Evolutionary conservation across 2,329 filamentous ascomycete species (phyloP), one percentile per base, ranked within the genome.

Genomic region (Lomentospora prolificans): DNA sequence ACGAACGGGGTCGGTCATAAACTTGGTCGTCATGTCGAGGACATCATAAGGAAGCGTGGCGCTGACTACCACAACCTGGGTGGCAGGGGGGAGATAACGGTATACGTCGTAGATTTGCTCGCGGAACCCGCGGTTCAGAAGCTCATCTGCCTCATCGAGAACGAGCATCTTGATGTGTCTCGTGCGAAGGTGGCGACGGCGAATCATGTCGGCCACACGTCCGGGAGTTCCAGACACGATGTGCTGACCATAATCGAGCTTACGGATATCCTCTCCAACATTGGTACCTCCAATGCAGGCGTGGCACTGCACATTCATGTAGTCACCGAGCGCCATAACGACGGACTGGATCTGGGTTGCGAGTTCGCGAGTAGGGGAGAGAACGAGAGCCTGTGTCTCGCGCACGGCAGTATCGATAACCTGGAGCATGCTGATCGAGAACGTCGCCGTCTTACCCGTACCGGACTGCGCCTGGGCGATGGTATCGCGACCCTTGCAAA

Each of bases 21-120:
- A 99, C 73, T 97, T 97, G 63, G 92, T 97, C 30, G 94, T 99
- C 88, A 99, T 96, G 72, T 97, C 92, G 55, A 99, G 82, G 19
- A 99, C 94, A 67, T 99, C 94, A 77, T 97, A 95, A 50, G 94
- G 94, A 31, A 99, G 85, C 3, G 94, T 99, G 61, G 94, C 94
- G 55, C 90, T 96, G 63, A 99, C 90, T 27, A 99, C 90, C 2
- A 97, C 94, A n/a, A 97, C 94, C 72, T 99, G 94, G 1, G 94
- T 99, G 4, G 92, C 90, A 25, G 91, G 94, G 14, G 94, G 94
- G 0, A 99, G 85, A 67, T 96, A 95, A 67, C 91, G 89, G 77
- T 96, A 97, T 53, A 99, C 91, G 64, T 97, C 92, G 81, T 97
- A 97, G 70, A 99, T 99, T 69, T 97, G 94, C 76, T 99, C 94